phyloP scores from a whole-genome alignment of 106 monocot species.

The Allium cepa region DNA sequence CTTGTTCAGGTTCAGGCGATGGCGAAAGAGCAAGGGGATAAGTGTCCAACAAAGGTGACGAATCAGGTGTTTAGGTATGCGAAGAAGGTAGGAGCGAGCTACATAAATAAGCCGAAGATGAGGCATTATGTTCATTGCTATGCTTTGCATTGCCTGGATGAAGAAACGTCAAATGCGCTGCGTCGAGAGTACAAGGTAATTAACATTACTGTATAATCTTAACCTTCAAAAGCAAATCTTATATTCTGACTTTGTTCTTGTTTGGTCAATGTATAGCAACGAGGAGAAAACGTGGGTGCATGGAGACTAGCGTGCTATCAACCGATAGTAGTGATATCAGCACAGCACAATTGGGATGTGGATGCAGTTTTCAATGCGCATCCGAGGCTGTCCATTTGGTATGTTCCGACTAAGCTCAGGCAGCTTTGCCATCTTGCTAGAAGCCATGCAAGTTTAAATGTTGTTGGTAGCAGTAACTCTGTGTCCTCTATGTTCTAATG shows the following conservation, averaged over 20 bases:
- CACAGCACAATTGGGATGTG: constrained; percentile 77
- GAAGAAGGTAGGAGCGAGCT: constrained; percentile 81
- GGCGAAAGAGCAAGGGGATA: constrained; percentile 74
- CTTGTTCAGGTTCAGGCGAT: constrained; percentile 58
- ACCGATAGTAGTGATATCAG: constrained; percentile 80
- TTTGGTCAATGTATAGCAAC: background rate
- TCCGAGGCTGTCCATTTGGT: constrained; percentile 85
- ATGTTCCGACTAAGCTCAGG: constrained; percentile 95
- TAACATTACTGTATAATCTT: too few relatives aligned
- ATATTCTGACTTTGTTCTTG: too few relatives aligned
- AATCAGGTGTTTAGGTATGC: constrained; percentile 97
- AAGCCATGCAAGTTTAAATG: constrained; percentile 15
- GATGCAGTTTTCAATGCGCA: constrained; percentile 87
- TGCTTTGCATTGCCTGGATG: constrained; percentile 91
- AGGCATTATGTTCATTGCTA: constrained; percentile 99
- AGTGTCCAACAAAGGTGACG: constrained; percentile 97
- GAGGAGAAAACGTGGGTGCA: constrained; percentile 88
- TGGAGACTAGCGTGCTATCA: constrained; percentile 94
- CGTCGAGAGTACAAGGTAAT: constrained; percentile 57
- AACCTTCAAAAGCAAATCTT: too few relatives aligned
- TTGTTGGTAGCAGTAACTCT: background rate
- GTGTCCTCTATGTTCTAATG: background rate
- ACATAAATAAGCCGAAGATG: constrained; percentile 99
- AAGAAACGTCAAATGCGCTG: constrained; percentile 68
- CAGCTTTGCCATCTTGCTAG: constrained; percentile 88